These are phyloP conservation scores for Lenwebbia sp. DNA, from an alignment of 345 rosid genomes.

Conservation along the genomic window DNA sequence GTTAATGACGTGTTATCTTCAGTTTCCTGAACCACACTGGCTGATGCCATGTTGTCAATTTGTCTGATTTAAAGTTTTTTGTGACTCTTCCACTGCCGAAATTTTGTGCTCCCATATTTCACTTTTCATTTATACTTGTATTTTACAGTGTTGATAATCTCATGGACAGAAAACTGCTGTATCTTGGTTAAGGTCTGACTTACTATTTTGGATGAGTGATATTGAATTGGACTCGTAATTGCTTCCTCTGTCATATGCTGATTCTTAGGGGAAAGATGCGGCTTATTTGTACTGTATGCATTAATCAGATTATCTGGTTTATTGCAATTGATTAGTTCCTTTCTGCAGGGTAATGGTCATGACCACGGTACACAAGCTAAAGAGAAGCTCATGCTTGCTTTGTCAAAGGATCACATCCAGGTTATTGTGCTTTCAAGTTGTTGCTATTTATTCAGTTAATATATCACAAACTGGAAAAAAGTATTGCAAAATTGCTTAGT, in stretches of 20 bases:
- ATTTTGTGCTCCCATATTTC: background rate
- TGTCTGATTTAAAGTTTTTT: background rate
- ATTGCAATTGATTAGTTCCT: background rate
- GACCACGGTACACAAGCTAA: slow-evolving; percentile 65
- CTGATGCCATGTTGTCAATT: background rate
- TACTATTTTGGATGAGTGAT: background rate
- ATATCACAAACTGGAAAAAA: background rate
- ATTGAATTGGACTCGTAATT: background rate
- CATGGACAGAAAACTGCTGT: background rate
- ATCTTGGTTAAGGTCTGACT: background rate
- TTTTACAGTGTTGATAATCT: background rate
- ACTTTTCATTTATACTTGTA: background rate
- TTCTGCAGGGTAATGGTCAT: slow-evolving; percentile 71
- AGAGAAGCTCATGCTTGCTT: slow-evolving; percentile 62
- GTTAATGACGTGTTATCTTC: background rate
- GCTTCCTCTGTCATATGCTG: background rate
- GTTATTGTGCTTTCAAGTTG: slow-evolving; percentile 17
- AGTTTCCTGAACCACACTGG: background rate
- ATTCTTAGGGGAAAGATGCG: background rate
- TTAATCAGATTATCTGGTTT: background rate
- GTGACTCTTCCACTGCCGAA: background rate
- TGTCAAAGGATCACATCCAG: slow-evolving; percentile 83
- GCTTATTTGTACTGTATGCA: background rate
- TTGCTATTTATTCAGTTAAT: background rate
- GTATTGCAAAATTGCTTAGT: background rate